These are phyloP conservation scores for Grigorovia jiainica DNA, from an alignment of 805 yeast genomes.

Conservation along the genomic window DNA sequence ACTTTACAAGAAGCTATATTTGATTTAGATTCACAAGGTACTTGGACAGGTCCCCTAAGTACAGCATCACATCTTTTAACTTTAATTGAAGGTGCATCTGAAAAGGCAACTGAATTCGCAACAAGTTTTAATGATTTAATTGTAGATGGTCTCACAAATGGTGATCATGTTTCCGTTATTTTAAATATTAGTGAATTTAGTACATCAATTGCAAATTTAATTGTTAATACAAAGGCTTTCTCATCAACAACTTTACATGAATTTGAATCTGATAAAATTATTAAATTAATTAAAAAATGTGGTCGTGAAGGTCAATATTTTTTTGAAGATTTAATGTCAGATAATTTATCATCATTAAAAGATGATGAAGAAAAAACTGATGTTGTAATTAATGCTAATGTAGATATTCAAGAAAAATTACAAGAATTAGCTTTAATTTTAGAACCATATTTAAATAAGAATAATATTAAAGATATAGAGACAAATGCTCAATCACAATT, in stretches of 20 bases:
- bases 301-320: conserved; percentile 55
- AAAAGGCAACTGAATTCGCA: conserved; percentile 71
- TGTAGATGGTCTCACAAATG: conserved; percentile 58
- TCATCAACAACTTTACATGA: conserved; percentile 5
- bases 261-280: conserved; percentile 5
- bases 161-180: conserved; percentile 41
- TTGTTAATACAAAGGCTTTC: conserved; percentile 33
- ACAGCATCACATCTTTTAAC: conserved; percentile 28
- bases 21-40: conserved; percentile 58
- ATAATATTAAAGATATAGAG: conserved; percentile 30
- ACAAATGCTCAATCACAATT: conserved; percentile 67
- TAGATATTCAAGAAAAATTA: conserved; percentile 61
- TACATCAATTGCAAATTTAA: conserved; percentile 32
- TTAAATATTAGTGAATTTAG: conserved; percentile 32
- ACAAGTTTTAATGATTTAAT: conserved; percentile 39
- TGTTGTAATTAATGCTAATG: conserved; percentile 63
- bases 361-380: conserved; percentile 65
- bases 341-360: conserved; percentile 38
- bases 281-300: conserved; percentile 32
- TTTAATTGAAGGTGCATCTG: conserved; percentile 58
- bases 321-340: conserved; percentile 50
- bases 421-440: conserved; percentile 55
- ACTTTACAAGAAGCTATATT: conserved; percentile 63
- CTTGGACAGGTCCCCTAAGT: conserved; percentile 7
- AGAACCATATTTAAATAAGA: conserved; percentile 30